phyloP scores from a whole-genome alignment of 2,329 filamentous ascomycete species.

The Chaetomium globosum region DNA sequence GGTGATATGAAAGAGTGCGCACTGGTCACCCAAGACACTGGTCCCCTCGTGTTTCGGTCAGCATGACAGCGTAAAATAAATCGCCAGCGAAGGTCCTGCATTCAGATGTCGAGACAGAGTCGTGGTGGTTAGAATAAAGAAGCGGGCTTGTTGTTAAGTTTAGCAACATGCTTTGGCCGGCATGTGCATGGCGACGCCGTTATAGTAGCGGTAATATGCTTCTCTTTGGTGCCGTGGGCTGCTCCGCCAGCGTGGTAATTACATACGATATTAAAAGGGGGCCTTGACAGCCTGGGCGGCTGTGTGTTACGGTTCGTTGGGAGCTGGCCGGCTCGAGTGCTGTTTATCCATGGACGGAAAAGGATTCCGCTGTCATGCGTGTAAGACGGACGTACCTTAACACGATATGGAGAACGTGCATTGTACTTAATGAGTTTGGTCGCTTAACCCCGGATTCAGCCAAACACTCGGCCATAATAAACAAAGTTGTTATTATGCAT shows the following conservation, averaged over 20 bases:
- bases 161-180: constrained; percentile 7
- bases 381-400: constrained; percentile 8
- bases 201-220: constrained; percentile 10
- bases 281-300: constrained; percentile 6
- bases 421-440: constrained; percentile 14
- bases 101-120: not conserved
- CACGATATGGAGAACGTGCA: constrained; percentile 6
- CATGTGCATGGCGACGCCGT: constrained; percentile 4
- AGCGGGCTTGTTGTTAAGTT: constrained; percentile 11
- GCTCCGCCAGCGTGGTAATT: constrained; percentile 9
- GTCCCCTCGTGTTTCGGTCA: not conserved
- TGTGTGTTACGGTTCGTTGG: constrained; percentile 7
- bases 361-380: constrained; percentile 14
- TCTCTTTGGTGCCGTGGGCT: constrained; percentile 18
- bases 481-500: constrained; percentile 4
- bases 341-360: constrained; percentile 14
- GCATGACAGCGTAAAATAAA: constrained; percentile 1
- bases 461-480: constrained; percentile 11
- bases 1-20: constrained; percentile 6
- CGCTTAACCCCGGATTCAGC: constrained; percentile 14
- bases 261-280: constrained; percentile 18
- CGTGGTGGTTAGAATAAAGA: not conserved
- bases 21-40: not conserved
- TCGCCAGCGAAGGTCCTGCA: constrained; percentile 6
- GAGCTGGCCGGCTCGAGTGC: not conserved